Base-by-base conservation (phyloP, 2,329 filamentous ascomycete genomes). In the Pseudopyricularia javanii region DNA sequence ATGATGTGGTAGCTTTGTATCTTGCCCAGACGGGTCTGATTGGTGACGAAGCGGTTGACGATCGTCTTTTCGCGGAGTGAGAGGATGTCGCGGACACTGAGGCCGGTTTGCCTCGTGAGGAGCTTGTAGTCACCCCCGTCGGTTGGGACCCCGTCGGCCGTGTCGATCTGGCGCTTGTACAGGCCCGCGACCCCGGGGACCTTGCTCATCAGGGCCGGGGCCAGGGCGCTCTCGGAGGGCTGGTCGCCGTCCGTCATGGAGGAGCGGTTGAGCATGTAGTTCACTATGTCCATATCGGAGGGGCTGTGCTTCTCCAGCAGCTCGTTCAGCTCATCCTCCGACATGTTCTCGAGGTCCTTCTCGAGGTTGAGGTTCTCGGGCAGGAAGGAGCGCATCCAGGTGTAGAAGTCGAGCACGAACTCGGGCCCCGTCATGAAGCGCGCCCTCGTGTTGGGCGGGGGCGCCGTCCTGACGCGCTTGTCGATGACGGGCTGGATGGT, bases 11-110 rank as follows among this genome's bases (percentile, higher is more conserved):
- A 62, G 67, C 85, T 88, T 59, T 78, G 77, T 55, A 98, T 85
- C 76, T 97, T 98, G 65, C 93, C 93, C 70, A 98, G 82, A 73
- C 91, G 87, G 22, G 93, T 97, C 76, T 97, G 91, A 71, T 98
- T 97, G 58, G 80, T 75, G 55, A 98, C 93, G 40, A 70, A 69
- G 63, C 91, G 87, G 4, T 65, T 64, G 48, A 95, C 86, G 48
- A 98, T 71, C 49, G 78, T 74, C 76, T 94, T 95, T 58, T 79
- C 71, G 54, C 79, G 74, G 55, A 95, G 64, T 5, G 63, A 59
- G 48, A 75, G 58, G 59, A 84, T 75, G 24, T 82, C 68, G 50
- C 63, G 59, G 54, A 82, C 68, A 17, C 60, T 70, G 66, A 83
- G 64, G 58, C 79, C 78, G 49, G 78, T 81, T 57, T 74, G 66